Evolutionary conservation across 179 eudicot species (phyloP).

Genomic region (Beta lomatogona): DNA sequence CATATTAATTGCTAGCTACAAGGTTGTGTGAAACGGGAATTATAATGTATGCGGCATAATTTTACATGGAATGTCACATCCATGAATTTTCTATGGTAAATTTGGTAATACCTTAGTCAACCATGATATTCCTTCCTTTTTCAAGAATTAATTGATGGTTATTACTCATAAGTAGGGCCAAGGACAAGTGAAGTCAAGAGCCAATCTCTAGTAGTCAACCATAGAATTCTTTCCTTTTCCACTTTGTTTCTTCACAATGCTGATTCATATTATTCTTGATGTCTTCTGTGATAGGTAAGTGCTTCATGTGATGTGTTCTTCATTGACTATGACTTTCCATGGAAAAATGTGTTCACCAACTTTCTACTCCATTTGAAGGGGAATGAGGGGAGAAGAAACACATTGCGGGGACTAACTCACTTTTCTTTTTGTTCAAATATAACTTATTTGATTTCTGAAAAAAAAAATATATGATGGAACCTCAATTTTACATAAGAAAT

Average conservation of each 20-base stretch:
- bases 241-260: too few relatives aligned
- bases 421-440: not conserved
- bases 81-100: too few relatives aligned
- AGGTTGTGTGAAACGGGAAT: too few relatives aligned
- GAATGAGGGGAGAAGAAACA: not conserved
- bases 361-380: not conserved
- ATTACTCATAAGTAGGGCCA: too few relatives aligned
- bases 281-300: not conserved
- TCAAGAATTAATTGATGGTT: not conserved
- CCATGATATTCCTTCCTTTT: not conserved
- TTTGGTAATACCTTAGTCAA: not conserved
- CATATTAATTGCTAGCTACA: too few relatives aligned
- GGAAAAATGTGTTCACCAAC: not conserved
- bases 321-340: not conserved
- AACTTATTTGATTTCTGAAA: not conserved
- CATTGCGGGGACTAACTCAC: not conserved
- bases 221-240: not conserved
- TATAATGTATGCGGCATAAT: too few relatives aligned
- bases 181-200: not conserved
- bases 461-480: not conserved
- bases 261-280: not conserved
- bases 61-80: too few relatives aligned
- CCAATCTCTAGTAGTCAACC: not conserved
- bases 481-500: not conserved
- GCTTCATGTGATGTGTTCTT: not conserved